Evolutionary conservation across 2,329 filamentous ascomycete genomes (phyloP).

Genomic region (Colletotrichum acutatum): DNA sequence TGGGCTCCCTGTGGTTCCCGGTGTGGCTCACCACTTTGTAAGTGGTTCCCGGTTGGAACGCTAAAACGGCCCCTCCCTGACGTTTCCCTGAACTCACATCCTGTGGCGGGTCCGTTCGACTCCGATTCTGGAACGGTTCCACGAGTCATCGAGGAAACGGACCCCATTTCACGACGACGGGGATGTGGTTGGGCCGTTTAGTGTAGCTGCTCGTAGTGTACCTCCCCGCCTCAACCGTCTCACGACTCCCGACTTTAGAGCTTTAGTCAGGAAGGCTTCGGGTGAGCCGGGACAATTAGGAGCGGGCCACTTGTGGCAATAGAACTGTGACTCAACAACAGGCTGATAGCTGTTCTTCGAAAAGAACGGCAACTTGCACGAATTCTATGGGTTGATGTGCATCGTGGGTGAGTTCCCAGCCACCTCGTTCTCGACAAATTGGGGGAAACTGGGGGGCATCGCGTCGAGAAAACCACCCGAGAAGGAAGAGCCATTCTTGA

Average conservation of each 20-base stretch:
- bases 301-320: neutral
- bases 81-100: constrained; percentile 18
- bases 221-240: neutral
- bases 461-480: neutral
- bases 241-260: neutral
- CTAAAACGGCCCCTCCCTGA: neutral
- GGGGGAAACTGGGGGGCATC: neutral
- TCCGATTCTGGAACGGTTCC: constrained; percentile 32
- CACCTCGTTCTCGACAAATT: neutral
- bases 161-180: constrained; percentile 2
- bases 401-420: neutral
- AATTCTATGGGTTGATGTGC: neutral
- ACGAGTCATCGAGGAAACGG: constrained; percentile 30
- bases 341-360: neutral
- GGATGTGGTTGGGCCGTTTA: neutral
- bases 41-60: neutral
- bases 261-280: neutral
- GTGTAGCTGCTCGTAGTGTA: neutral
- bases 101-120: constrained; percentile 14
- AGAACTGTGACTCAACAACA: neutral
- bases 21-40: neutral
- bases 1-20: neutral
- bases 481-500: neutral
- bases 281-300: neutral
- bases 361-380: neutral